phyloP scores from a whole-genome alignment of 2,329 filamentous ascomycete genomes.

The Anthostomella pinea region DNA sequence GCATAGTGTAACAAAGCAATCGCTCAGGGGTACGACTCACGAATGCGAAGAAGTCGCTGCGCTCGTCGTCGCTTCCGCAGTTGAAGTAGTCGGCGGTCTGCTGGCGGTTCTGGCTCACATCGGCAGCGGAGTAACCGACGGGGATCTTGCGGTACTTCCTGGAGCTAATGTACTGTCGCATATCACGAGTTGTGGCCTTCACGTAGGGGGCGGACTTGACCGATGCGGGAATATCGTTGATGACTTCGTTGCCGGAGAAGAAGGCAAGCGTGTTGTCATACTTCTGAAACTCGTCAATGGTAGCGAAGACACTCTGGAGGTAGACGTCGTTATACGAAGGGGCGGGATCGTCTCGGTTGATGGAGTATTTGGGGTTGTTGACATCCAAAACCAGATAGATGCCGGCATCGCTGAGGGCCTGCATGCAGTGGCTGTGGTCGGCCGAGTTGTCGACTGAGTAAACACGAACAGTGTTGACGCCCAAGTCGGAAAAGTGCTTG shows the following conservation, averaged over 20 bases:
- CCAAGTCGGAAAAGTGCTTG: constrained; percentile 75
- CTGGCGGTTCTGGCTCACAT: constrained; percentile 80
- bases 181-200: constrained; percentile 76
- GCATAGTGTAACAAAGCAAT: not conserved
- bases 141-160: constrained; percentile 64
- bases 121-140: constrained; percentile 76
- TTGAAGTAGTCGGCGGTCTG: constrained; percentile 92
- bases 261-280: constrained; percentile 87
- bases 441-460: constrained; percentile 88
- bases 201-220: constrained; percentile 68
- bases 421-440: constrained; percentile 84
- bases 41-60: constrained; percentile 86
- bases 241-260: constrained; percentile 80
- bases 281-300: constrained; percentile 76
- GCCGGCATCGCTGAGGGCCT: constrained; percentile 71
- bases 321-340: constrained; percentile 84
- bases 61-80: constrained; percentile 79
- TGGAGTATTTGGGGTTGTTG: constrained; percentile 84
- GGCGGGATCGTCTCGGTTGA: constrained; percentile 73
- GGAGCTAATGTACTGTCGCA: constrained; percentile 65
- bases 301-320: constrained; percentile 81
- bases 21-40: constrained; percentile 25
- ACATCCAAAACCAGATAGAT: constrained; percentile 92
- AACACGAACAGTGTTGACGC: constrained; percentile 87
- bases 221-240: constrained; percentile 63